Evolutionary conservation across 306 rosid species (phyloP), one percentile per base, ranked within the genome.

Genomic region (Cucumis hystrix): DNA sequence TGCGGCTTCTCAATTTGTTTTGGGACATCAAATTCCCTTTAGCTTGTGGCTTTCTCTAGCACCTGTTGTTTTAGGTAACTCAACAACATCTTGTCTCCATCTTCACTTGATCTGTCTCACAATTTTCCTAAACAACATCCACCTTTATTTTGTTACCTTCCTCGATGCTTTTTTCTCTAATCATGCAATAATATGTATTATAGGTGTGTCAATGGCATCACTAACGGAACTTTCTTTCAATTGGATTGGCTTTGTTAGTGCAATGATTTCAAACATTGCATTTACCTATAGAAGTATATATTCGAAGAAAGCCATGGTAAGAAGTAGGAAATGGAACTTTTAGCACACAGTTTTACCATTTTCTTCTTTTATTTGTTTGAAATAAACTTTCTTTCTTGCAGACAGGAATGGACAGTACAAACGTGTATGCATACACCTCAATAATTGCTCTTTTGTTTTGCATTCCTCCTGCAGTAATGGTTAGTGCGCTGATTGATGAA

Each of bases 141-240:
- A 14, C 69, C 69, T 30, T 63, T 35, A 63, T 12, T 66, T 66
- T 66, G 25, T 66, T 65, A 18, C n/a, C 37, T 52, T 40, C 54
- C 63, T 56, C 47, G 4, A 18, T 25, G 25, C 3, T 4, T 28
- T 45, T 49, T 52, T 49, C 65, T 74, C 65, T 74, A 74, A 74
- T 35, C 39, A 79, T 82, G 35, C 77, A 45, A 78, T 30, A 65
- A 61, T 37, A 78, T 25, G 68, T 80, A 61, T 17, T 81, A 45
- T 45, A 93, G 98, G 98, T 85, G 98, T 94, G 77, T 86, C 98
- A 68, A 86, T 94, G 91, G 98, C 98, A 80, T 94, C 98, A 23
- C 77, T 94, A 84, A 94, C 98, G 51, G 98, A 94, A 83, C 96
- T 94, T 37, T 94, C 98, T 28, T 94, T 94, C 87, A 94, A 94